Conservation (phyloP, 208 protist genomes). For the Trypanosoma melophagium region DNA sequence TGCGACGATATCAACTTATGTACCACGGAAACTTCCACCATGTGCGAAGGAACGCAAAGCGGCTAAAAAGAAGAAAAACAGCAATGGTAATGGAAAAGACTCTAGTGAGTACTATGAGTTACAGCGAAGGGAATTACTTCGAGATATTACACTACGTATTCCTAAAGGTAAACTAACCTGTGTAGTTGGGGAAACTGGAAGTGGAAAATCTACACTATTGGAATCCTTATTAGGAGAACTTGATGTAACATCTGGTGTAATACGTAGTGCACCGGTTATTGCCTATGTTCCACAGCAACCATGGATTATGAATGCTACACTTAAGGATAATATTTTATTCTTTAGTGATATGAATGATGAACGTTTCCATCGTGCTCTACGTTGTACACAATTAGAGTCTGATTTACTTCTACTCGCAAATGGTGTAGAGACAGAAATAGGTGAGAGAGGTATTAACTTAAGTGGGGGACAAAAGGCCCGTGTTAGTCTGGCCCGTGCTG, state of each 20-base stretch:
- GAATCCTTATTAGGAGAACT: slow-evolving; percentile 39
- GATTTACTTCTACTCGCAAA: slow-evolving; percentile 67
- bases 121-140: slow-evolving; percentile 39
- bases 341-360: slow-evolving; percentile 40
- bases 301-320: slow-evolving; percentile 77
- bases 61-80: background rate
- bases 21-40: slow-evolving; percentile 19
- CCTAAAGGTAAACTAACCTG: slow-evolving; percentile 60
- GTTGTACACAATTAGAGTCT: slow-evolving; percentile 38
- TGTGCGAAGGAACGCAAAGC: slow-evolving; percentile 2
- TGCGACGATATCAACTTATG: slow-evolving; percentile 18
- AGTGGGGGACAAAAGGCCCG: slow-evolving; percentile 79
- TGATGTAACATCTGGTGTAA: slow-evolving; percentile 38
- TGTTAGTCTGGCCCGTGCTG: slow-evolving; percentile 63
- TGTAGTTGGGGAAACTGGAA: slow-evolving; percentile 70
- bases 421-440: slow-evolving; percentile 81
- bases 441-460: slow-evolving; percentile 65
- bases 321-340: slow-evolving; percentile 87
- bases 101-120: slow-evolving; percentile 35
- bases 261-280: slow-evolving; percentile 42
- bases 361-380: slow-evolving; percentile 35
- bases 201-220: slow-evolving; percentile 79
- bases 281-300: slow-evolving; percentile 91
- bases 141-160: slow-evolving; percentile 44
- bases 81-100: slow-evolving; percentile 4